Evolutionary conservation across 176 grass and related monocot genomes (phyloP), one percentile per base, ranked within the genome.

Genomic region (Avena atlantica): DNA sequence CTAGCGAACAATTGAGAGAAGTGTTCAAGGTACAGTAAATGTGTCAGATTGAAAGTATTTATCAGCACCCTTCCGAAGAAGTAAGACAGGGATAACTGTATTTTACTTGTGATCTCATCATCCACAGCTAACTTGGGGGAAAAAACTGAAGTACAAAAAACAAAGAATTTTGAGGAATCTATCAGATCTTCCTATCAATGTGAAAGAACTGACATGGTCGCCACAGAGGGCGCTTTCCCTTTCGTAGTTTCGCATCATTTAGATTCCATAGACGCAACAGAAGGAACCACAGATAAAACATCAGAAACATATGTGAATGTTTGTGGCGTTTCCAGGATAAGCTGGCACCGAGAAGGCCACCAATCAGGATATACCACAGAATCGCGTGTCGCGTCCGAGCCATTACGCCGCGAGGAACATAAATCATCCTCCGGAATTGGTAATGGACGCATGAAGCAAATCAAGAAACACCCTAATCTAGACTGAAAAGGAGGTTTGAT

Each of bases 11-110:
- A 40, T 40, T 40, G 37, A 40, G 37, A 5, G 4, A 40, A 6
- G 4, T 1, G 27, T 25, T 6, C 12, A 85, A 42, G 0, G 4
- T 3, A 29, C 29, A 25, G n/a, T 2, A 20, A 47, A 36, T 52
- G 86, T 85, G 86, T 95, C 93, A 95, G 93, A 89, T 80, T 25
- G 0, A 2, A 79, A 78, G 74, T 63, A 9, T 80, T 87, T 87
- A 6, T 92, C 93, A 95, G 91, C 93, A 95, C 77, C 89, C 93
- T 82, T 85, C 14, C 11, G 0, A 80, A 23, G 60, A 76, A 70
- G 84, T 95, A 87, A 92, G 93, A 92, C 93, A 95, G 91, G 93
- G 90, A 95, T 92, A 95, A 95, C 93, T 95, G 90, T 89, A 87
- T 78, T 87, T 80, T 74, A 68, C 47, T 88, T 74, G 16, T 89